Conservation (phyloP, 1,284 basidiomycete genomes). For the Coriolopsis trogii region DNA sequence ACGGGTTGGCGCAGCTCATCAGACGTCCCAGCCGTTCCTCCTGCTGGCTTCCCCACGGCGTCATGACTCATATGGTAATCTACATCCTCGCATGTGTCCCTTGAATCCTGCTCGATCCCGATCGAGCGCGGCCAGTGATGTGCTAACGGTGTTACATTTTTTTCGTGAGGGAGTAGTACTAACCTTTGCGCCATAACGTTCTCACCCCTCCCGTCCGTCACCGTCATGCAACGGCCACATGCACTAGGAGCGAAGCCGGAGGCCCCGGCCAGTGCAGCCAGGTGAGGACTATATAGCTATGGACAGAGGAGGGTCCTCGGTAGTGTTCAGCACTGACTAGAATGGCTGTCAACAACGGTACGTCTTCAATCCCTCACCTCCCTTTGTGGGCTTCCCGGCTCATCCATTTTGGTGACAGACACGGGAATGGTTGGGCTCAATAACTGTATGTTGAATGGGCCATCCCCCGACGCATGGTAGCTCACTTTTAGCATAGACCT, state of each 20-base stretch:
- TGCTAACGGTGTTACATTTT: conserved; percentile 15
- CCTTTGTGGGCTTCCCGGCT: neutral
- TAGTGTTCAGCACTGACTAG: conserved; percentile 4
- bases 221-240: conserved; percentile 11
- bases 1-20: conserved; percentile 17
- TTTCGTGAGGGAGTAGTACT: conserved; percentile 19
- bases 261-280: conserved; percentile 18
- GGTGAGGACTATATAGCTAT: conserved; percentile 20
- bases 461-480: neutral
- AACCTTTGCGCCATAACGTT: conserved; percentile 12
- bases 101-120: conserved; percentile 14
- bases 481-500: conserved; percentile 45
- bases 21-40: conserved; percentile 6
- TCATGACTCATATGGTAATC: conserved; percentile 3
- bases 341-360: conserved; percentile 21
- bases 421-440: conserved; percentile 32
- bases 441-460: conserved; percentile 28
- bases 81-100: conserved; percentile 15
- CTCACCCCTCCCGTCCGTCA: conserved; percentile 13
- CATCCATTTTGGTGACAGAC: conserved; percentile 13
- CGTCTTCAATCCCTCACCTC: neutral
- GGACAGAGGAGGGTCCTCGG: neutral
- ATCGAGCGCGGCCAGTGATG: conserved; percentile 25
- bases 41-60: conserved; percentile 4
- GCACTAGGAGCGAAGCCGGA: conserved; percentile 8